Base-by-base conservation (phyloP, 1,284 basidiomycete species). In the Trichosporon ovoides region DNA sequence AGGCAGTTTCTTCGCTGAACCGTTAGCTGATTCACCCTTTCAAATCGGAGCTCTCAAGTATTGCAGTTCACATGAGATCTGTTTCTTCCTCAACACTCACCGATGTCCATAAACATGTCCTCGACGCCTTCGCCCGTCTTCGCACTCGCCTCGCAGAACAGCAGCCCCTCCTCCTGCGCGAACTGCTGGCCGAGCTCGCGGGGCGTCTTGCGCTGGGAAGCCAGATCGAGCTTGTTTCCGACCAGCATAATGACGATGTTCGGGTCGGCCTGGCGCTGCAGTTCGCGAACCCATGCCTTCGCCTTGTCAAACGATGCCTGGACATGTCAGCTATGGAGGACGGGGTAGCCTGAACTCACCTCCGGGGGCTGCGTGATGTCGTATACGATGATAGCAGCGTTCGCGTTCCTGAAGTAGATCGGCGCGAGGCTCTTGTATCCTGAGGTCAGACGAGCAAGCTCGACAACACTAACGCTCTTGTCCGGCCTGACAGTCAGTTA, bases 361-460 rank as follows among this genome's bases (percentile, higher is more conserved):
- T 71, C 69, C 24, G 69, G 68, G 12, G 68, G 67, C 68, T 75
- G 56, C 14, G 91, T 94, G 57, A 98, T 87, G 76, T 98, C 95
- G 79, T 98, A 98, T 24, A 98, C 94, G 31, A 98, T 95, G 36
- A 98, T 92, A 43, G 94, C 95, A 7, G 95, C 95, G 77, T 98
- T 94, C 11, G 95, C 94, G 70, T 98, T 97, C 72, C 95, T 88
- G 78, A 98, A 98, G 80, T 98, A 98, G 87, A 94, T 95, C 52
- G 91, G 91, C 40, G 91, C 91, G 19, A 79, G 71, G 18, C 73
- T 75, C 61, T 75, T 75, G 66, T 78, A 78, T 7, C 76, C 73
- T 75, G 55, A 16, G 24, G 61, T 63, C n/a, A 63, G 56, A 24
- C 11, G n/a, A 20, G n/a, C n/a, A n/a, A 13, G 22, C 28, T 1